These are phyloP conservation scores for Bryoerythrophyllum caledonicum DNA, from an alignment of 225 moss, liverwort and hornwort genomes.

Conservation along the genomic window DNA sequence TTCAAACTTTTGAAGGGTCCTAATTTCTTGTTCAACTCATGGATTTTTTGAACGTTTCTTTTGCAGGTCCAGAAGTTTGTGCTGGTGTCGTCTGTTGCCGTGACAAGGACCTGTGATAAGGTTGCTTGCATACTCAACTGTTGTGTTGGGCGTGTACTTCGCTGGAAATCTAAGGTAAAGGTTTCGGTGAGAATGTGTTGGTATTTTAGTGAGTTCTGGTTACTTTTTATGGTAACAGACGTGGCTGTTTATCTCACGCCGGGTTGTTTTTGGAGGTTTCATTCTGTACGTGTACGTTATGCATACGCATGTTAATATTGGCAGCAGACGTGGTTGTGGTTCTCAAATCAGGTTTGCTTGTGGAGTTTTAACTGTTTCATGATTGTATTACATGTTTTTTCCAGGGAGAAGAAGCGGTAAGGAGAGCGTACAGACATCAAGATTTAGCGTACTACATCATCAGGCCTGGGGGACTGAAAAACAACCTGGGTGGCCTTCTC, in stretches of 20 bases:
- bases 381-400: not conserved
- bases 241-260: not conserved
- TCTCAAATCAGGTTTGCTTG: not conserved
- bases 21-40: not conserved
- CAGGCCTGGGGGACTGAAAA: slow-evolving; percentile 73
- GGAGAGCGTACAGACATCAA: slow-evolving; percentile 61
- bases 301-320: not conserved
- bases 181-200: not conserved
- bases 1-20: not conserved
- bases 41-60: not conserved
- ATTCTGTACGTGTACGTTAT: not conserved
- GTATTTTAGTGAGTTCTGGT: not conserved
- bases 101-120: slow-evolving; percentile 70
- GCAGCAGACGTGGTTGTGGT: not conserved
- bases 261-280: not conserved
- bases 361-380: not conserved
- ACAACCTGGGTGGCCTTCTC: slow-evolving; percentile 65
- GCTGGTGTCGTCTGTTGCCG: slow-evolving; percentile 65
- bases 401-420: slow-evolving; percentile 77
- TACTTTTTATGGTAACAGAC: not conserved
- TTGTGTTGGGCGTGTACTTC: slow-evolving; percentile 67
- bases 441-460: slow-evolving; percentile 84
- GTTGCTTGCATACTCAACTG: slow-evolving; percentile 62
- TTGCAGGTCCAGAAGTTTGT: slow-evolving; percentile 80
- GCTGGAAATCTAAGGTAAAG: slow-evolving; percentile 82